These are phyloP conservation scores for Phoma sp. DNA, from an alignment of 2,329 filamentous ascomycete species.

Conservation along the genomic window DNA sequence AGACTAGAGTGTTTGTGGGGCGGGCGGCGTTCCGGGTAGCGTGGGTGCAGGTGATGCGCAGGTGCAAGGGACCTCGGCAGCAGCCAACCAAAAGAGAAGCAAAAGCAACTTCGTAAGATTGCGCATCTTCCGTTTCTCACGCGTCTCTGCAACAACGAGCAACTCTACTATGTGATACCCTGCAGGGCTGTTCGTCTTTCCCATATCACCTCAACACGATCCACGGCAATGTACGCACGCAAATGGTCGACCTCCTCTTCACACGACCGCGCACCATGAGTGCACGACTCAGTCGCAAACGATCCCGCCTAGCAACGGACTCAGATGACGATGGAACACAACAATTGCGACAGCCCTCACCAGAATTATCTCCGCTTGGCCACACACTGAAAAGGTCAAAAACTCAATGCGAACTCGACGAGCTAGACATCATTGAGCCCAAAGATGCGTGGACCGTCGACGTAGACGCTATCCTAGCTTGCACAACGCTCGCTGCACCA, in stretches of 20 bases:
- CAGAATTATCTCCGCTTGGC: slow-evolving; percentile 23
- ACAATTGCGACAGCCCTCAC: slow-evolving; percentile 28
- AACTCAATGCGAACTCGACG: slow-evolving; percentile 46
- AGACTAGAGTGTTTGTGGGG: slow-evolving; percentile 24
- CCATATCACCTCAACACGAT: slow-evolving; percentile 5
- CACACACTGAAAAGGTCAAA: slow-evolving; percentile 44
- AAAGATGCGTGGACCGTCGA: slow-evolving; percentile 45
- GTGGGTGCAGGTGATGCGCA: slow-evolving; percentile 13
- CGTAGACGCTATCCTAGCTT: slow-evolving; percentile 37
- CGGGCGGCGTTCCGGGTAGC: slow-evolving; percentile 18
- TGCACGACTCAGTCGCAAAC: slow-evolving; percentile 39
- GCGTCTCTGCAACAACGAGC: slow-evolving; percentile 34
- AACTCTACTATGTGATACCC: slow-evolving; percentile 8
- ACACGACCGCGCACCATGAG: slow-evolving; percentile 36
- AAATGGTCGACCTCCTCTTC: slow-evolving; percentile 27
- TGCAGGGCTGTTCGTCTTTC: slow-evolving; percentile 1
- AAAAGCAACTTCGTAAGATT: slow-evolving; percentile 13
- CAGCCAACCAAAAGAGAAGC: slow-evolving; percentile 6
- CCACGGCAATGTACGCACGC: slow-evolving; percentile 10
- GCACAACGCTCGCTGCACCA: slow-evolving; percentile 29
- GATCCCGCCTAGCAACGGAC: slow-evolving; percentile 39
- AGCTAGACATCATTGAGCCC: slow-evolving; percentile 36
- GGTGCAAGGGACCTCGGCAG: slow-evolving; percentile 2
- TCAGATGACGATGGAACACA: slow-evolving; percentile 32
- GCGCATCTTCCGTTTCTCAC: slow-evolving; percentile 6